phyloP scores from a whole-genome alignment of 257 asterid genomes.

The Rauvolfia tetraphylla region DNA sequence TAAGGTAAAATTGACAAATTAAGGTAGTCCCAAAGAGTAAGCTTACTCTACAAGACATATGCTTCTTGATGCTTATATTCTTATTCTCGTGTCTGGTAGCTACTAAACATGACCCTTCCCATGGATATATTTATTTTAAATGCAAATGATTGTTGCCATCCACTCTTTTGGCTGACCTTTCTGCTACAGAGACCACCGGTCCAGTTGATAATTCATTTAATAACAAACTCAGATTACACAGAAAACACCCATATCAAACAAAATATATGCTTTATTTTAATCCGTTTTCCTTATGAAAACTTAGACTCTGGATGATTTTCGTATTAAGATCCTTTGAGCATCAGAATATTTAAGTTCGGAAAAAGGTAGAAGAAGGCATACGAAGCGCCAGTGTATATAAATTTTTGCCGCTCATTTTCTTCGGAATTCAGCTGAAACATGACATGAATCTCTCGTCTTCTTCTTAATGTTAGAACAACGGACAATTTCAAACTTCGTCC shows the following conservation, averaged over 20 bases:
- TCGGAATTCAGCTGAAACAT: neutral
- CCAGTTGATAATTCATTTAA: neutral
- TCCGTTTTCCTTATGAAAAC: neutral
- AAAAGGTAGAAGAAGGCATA: neutral
- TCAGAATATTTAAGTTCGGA: neutral
- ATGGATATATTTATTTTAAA: constrained; percentile 8
- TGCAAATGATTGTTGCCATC: constrained; percentile 14
- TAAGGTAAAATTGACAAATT: too few species aligned
- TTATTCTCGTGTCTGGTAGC: constrained; percentile 7
- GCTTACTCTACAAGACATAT: neutral
- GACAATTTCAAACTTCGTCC: neutral
- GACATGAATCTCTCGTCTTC: neutral
- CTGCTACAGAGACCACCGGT: constrained; percentile 9
- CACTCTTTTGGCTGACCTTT: constrained; percentile 9
- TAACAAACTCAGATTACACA: neutral
- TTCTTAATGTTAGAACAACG: too few species aligned
- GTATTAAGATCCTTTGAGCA: neutral
- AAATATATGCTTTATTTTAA: neutral
- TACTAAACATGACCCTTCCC: constrained; percentile 4
- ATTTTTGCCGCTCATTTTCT: neutral
- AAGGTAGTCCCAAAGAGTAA: too few species aligned
- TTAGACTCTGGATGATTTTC: neutral
- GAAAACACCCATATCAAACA: constrained; percentile 2
- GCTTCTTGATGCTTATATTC: neutral
- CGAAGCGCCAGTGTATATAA: too few species aligned